A percentile compares a stretch with the other conserved stretches of the same genome.
These are phyloP conservation scores for Quercus suber DNA, from an alignment of 306 rosid species.

Conservation along the genomic window DNA sequence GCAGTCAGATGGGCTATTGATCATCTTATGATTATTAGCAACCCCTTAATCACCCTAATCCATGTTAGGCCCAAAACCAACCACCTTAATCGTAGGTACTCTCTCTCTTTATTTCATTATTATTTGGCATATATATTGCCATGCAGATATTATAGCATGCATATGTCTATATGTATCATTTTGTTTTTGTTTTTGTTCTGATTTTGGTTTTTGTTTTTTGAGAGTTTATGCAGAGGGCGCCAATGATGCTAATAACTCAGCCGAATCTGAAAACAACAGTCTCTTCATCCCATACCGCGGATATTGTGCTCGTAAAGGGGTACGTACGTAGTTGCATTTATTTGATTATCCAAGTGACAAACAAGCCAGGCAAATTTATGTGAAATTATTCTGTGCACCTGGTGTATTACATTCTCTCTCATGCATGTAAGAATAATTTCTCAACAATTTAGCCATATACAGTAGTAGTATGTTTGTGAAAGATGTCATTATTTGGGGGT, in stretches of 20 bases:
- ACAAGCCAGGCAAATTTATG: too few species aligned
- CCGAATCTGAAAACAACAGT: conserved; percentile 24
- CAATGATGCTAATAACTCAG: conserved; percentile 32
- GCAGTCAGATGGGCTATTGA: conserved; percentile 85
- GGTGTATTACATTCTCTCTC: too few species aligned
- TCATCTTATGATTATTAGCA: conserved; percentile 40
- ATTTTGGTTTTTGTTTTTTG: not conserved
- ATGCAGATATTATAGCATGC: not conserved
- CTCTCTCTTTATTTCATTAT: conserved; percentile 22
- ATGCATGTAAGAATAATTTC: too few species aligned
- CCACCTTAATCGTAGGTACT: conserved; percentile 69
- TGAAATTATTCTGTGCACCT: too few species aligned
- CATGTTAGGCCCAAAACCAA: conserved; percentile 60
- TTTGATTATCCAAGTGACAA: too few species aligned
- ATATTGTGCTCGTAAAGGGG: conserved; percentile 63
- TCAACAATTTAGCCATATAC: too few species aligned
- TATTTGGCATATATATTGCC: not conserved
- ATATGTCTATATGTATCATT: not conserved
- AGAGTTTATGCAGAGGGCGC: conserved; percentile 36
- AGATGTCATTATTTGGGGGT: too few species aligned
- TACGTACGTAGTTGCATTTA: conserved; percentile 36
- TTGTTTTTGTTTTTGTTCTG: not conserved
- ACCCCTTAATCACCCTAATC: conserved; percentile 50
- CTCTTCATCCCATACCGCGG: conserved; percentile 63
- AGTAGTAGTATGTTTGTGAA: too few species aligned